Base-by-base conservation (phyloP, 176 grass and related monocot species). In the Chloris gayana region DNA sequence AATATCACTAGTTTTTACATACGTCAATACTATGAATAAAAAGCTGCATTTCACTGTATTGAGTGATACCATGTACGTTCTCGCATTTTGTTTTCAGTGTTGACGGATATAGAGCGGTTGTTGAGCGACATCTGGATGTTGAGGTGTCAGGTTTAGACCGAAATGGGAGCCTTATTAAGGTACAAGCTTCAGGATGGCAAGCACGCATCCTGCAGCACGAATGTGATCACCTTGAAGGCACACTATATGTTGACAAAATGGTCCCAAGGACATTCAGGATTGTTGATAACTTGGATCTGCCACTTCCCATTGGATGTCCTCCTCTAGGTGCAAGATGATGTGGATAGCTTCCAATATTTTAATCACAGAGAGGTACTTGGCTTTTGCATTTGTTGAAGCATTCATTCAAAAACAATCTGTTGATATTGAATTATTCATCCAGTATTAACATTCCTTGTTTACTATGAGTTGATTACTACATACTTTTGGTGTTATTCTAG, bases 161-260 rank as follows among this genome's bases (percentile, higher is more conserved):
- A 41, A 59, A 95, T 58, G 96, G 96, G 17, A 64, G 12, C 35
- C 72, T 86, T 66, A 89, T 98, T 14, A 95, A 95, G 80, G 63
- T 95, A 29, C 84, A 93, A 31, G 92, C 96, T 66, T 87, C 77
- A 65, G 96, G 96, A 44, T 98, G 96, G 96, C 90, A 95, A 38
- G 92, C 90, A 59, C 96, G 96, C 33, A 98, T 98, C 35, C 78
- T 95, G 67, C 96, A 98, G 69, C 96, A 98, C 4, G 96, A 98
- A 80, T 95, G 90, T 24, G 92, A 98, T 89, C 96, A 98, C 80
- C 92, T 95, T 32, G 90, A 98, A 61, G 96, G 96, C 69, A 93
- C 79, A 13, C 58, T 98, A 12, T 98, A 95, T 79, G 92, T 98
- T 76, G 92, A 98, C 67, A 98, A 93, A 75, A 98, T 98, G 90